Evolutionary conservation across 225 moss, liverwort and hornwort species (phyloP).

Genomic region (Bryum argenteum): DNA sequence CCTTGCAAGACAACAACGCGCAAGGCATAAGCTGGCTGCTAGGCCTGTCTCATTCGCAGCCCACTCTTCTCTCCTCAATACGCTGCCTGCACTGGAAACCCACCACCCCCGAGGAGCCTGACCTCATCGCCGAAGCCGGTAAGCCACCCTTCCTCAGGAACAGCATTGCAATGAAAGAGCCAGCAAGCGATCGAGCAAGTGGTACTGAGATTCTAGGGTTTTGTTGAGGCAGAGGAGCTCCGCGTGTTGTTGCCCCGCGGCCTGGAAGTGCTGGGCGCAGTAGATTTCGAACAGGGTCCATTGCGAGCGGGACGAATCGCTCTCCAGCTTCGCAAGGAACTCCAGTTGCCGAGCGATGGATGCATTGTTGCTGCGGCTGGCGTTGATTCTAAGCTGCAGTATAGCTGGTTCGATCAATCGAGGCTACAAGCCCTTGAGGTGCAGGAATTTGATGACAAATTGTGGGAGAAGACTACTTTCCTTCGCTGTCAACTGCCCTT

Average conservation of each 20-base stretch:
- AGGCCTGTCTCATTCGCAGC: conserved; percentile 22
- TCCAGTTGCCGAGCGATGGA: conserved; percentile 23
- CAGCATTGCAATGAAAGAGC: no score
- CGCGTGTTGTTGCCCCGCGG: conserved; percentile 48
- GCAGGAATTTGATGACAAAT: conserved; percentile 34
- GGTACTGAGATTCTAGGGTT: background rate
- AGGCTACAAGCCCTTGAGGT: conserved; percentile 31
- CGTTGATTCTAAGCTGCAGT: conserved; percentile 36
- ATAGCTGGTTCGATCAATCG: conserved; percentile 35
- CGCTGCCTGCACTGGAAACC: conserved; percentile 29
- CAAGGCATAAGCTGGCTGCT: conserved; percentile 42
- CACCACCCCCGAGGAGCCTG: conserved; percentile 1
- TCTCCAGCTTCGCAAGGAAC: conserved; percentile 40
- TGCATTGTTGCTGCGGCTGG: conserved; percentile 32
- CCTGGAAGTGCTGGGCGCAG: conserved; percentile 49
- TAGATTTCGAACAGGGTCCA: conserved; percentile 34
- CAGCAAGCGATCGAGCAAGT: background rate
- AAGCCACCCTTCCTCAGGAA: background rate
- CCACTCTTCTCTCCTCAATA: conserved; percentile 36
- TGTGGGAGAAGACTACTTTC: conserved; percentile 47
- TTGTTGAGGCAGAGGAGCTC: conserved; percentile 45
- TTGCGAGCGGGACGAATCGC: conserved; percentile 34
- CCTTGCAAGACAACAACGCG: conserved; percentile 12
- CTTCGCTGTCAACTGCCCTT: conserved; percentile 57
- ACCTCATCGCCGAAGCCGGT: conserved; percentile 53